phyloP scores from a whole-genome alignment of 1,284 basidiomycete species.

The Quambalaria eucalypti region DNA sequence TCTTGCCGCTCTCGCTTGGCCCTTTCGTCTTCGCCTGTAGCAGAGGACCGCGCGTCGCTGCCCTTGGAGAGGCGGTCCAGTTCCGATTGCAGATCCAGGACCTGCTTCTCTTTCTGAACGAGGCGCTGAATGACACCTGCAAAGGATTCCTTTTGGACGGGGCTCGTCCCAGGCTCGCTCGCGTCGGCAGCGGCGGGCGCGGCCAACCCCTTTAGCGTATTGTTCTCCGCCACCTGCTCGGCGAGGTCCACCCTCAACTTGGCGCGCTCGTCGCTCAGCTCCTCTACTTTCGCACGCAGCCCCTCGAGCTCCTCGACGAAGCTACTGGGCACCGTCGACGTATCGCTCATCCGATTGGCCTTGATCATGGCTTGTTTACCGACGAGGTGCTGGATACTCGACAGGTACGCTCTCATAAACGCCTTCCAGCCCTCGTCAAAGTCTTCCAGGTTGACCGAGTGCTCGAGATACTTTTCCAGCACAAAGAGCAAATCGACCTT shows the following conservation, averaged over 20 bases:
- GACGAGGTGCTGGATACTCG: slow-evolving; percentile 62
- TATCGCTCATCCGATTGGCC: slow-evolving; percentile 50
- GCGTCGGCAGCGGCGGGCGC: slow-evolving; percentile 4
- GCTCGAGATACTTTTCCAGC: slow-evolving; percentile 62
- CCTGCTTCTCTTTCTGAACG: slow-evolving; percentile 74
- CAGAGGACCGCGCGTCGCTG: background rate
- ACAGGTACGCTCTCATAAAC: slow-evolving; percentile 58
- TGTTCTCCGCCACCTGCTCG: slow-evolving; percentile 48
- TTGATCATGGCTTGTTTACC: slow-evolving; percentile 57
- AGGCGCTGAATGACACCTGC: slow-evolving; percentile 72
- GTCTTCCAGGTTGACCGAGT: slow-evolving; percentile 55
- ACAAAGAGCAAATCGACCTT: slow-evolving; percentile 59
- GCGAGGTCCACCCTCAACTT: slow-evolving; percentile 55
- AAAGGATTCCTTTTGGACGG: slow-evolving; percentile 51
- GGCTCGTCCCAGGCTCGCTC: slow-evolving; percentile 5
- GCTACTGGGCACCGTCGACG: slow-evolving; percentile 49
- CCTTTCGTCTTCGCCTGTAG: slow-evolving; percentile 11
- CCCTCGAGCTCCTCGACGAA: slow-evolving; percentile 60
- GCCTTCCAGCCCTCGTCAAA: slow-evolving; percentile 62
- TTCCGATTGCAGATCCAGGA: slow-evolving; percentile 63
- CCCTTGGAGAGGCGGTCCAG: slow-evolving; percentile 52
- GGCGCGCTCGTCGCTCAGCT: slow-evolving; percentile 60
- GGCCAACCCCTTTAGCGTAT: slow-evolving; percentile 1
- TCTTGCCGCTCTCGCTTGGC: slow-evolving; percentile 66
- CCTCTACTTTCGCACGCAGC: slow-evolving; percentile 56